These are phyloP conservation scores for Atkinsonella hypoxylon DNA, from an alignment of 2,329 filamentous ascomycete species.

Conservation along the genomic window DNA sequence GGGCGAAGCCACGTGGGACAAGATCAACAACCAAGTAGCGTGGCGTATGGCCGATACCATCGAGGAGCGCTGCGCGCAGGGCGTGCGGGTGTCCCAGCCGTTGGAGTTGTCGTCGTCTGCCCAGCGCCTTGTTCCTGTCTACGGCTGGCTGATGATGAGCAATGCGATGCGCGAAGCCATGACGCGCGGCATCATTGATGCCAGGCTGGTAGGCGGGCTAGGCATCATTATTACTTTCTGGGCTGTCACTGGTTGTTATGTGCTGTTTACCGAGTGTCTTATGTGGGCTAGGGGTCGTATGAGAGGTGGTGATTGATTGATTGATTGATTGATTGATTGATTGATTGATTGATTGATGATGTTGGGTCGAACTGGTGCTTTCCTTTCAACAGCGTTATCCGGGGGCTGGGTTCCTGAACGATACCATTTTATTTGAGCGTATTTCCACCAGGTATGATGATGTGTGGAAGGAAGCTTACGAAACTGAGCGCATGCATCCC, in stretches of 20 bases:
- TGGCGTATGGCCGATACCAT: slow-evolving; percentile 48
- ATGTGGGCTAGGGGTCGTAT: slow-evolving; percentile 26
- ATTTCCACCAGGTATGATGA: background rate
- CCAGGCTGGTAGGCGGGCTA: slow-evolving; percentile 31
- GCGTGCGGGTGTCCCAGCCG: slow-evolving; percentile 7
- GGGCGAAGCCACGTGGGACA: slow-evolving; percentile 56
- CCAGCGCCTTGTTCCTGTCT: slow-evolving; percentile 25
- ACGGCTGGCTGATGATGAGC: slow-evolving; percentile 33
- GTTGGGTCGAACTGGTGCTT: no score
- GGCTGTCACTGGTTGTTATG: slow-evolving; percentile 35
- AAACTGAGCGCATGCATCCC: background rate
- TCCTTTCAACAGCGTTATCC: no score
- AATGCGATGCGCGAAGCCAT: slow-evolving; percentile 24
- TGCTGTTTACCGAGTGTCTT: slow-evolving; percentile 34
- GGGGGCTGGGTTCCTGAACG: background rate
- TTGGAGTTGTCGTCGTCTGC: slow-evolving; percentile 9
- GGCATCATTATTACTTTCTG: slow-evolving; percentile 36
- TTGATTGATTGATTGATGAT: no score
- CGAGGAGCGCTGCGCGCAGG: slow-evolving; percentile 27
- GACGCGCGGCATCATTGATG: slow-evolving; percentile 27
- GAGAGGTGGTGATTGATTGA: no score
- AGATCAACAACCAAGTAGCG: slow-evolving; percentile 58
- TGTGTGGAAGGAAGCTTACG: background rate
- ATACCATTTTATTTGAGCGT: background rate
- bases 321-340: no score